Base-by-base conservation (phyloP, 192 early-diverging fungal species). In the Funneliformis geosporum region DNA sequence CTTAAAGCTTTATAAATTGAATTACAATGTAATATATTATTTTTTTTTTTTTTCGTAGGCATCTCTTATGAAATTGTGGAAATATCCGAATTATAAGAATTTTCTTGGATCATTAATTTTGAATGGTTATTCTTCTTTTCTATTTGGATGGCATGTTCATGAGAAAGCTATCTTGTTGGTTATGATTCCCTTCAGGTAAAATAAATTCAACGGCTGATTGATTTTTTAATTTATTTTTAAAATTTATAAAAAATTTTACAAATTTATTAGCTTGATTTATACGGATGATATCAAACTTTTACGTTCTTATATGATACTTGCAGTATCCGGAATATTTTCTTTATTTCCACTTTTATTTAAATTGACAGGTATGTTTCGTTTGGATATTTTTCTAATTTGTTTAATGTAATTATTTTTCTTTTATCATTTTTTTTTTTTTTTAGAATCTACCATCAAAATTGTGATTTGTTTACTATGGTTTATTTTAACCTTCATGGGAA, bases 141-240 rank as follows among this genome's bases (percentile, higher is more conserved):
- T 97, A 80, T 98, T 97, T 84, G 96, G 96, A 46, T 99, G 96
- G 96, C 97, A 99, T 85, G 97, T 99, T 21, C 97, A 99, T 77
- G 97, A 99, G 78, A 99, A 99, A 83, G 97, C 97, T 0, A 90
- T 97, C 16, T 85, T 99, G 75, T 76, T 97, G 75, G 88, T 95
- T 33, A 78, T 92, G 76, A 87, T 93, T 60, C 93, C 93, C 23
- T 84, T 91, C 47, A 84, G 87, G 92, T 92, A 85, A 59, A 39
- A 43, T 10, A 27, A 25, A 14, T 28, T 40, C 18, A 16, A 60
- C 18, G 8, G 8, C 40, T 46, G 16, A 61, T 44, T 23, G n/a
- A 60, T 42, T 42, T 65, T 40, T 40, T 28, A 7, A 39, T 74
- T 14, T 28, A 14, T 43, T 9, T 60, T 23, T 21, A 23, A 2